Percentiles rank a stretch among this genome's conserved stretches.
Conservation (phyloP, 225 moss, liverwort and hornwort genomes). For the Climacium dendroides region DNA sequence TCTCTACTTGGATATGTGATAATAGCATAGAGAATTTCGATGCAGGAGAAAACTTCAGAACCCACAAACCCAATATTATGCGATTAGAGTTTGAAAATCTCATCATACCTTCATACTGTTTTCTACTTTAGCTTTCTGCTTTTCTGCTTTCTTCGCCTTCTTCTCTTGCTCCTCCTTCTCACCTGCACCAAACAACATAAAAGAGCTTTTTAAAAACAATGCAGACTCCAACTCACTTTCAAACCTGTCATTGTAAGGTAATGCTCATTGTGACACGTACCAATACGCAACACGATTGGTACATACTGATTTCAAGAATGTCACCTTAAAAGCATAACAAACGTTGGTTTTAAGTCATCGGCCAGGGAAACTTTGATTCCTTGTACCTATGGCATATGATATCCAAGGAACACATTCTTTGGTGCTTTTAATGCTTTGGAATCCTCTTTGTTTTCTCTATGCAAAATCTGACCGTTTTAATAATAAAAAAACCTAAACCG, state of each 20-base stretch:
- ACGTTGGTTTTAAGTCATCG: not conserved
- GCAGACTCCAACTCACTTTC: not conserved
- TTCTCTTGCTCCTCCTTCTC: conserved; percentile 50
- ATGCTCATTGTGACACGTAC: not conserved
- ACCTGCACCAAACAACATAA: conserved; percentile 5
- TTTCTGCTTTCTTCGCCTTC: conserved; percentile 40
- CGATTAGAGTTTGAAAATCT: not conserved
- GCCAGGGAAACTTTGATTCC: not conserved
- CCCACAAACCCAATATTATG: not conserved
- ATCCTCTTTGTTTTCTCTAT: not conserved
- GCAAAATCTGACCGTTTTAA: not conserved
- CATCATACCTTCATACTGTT: conserved; percentile 22
- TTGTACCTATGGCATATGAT: not conserved
- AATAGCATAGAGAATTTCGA: not conserved
- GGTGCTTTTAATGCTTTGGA: not conserved
- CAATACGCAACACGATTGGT: not conserved
- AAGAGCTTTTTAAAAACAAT: not conserved
- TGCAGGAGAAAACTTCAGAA: not conserved
- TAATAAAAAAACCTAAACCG: not conserved
- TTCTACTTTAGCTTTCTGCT: conserved; percentile 23
- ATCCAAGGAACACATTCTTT: not conserved
- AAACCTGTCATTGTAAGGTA: not conserved
- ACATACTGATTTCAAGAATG: not conserved
- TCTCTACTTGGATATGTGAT: not conserved
- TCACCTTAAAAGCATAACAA: not conserved